Base-by-base conservation (phyloP, 345 rosid species). In the Moricandia moricandioides region DNA sequence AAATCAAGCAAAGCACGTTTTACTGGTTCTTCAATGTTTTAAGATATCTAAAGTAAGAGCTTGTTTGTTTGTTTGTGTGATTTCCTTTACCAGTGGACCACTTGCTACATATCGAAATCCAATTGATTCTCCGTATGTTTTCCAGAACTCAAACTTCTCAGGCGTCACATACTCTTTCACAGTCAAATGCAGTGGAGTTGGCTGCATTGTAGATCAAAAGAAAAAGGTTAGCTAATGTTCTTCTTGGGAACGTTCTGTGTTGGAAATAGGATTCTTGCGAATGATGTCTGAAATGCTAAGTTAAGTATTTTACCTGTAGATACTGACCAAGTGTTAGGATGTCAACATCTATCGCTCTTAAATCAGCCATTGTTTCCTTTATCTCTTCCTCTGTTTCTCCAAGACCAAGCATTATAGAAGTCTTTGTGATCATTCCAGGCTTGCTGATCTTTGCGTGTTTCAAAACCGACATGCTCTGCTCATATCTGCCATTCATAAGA, bases 21-120 rank as follows among this genome's bases (percentile, higher is more conserved):
- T 16, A n/a, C 58, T 62, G 9, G 2, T 62, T 62, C 59, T 55
- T 54, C 40, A 35, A 35, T 35, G 49, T 43, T 34, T 29, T 5
- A 18, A 30, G 12, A 35, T 8, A 56, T 49, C 0, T 0, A 67
- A 8, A 12, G 45, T 26, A 64, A 71, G 63, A 51, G 58, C 4
- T 66, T 1, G 31, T 29, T 29, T 29, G 1, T 27, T 3, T n/a
- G 69, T 68, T 66, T 0, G 73, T 45, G 39, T 37, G 45, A 31
- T 14, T 82, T 39, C n/a, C n/a, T 21, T 87, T 90, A 95, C 99
- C 93, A 92, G 61, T 47, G 99, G 99, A 3, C 99, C 98, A 34
- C 99, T 95, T 34, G 99, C 97, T 49, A 95, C 94, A 78, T 90
- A 95, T 4, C 92, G 94, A 73, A 95, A 95, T 63, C 99, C 99